phyloP scores from a whole-genome alignment of 23 red algal species.

The Cyanidiococcus yangmingshanensis region DNA sequence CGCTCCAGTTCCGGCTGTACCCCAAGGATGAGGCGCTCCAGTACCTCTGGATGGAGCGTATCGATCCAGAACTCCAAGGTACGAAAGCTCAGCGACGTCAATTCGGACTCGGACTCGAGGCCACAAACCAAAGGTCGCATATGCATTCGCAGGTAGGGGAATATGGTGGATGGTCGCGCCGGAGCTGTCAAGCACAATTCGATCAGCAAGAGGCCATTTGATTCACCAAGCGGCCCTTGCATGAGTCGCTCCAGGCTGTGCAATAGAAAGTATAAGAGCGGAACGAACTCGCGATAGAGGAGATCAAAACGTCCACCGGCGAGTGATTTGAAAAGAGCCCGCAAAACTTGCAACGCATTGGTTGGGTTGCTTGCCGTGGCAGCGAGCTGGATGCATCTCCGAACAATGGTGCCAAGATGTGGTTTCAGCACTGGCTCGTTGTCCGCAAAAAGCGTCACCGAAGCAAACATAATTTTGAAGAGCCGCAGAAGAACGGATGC shows the following conservation, averaged over 20 bases:
- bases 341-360: conserved; percentile 68
- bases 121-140: conserved; percentile 63
- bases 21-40: conserved; percentile 43
- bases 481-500: conserved; percentile 47
- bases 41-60: conserved; percentile 83
- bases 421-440: conserved; percentile 78
- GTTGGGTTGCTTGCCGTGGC: conserved; percentile 33
- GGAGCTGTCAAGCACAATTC: conserved; percentile 83
- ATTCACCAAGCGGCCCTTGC: conserved; percentile 38
- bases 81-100: conserved; percentile 45
- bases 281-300: conserved; percentile 70
- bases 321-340: conserved; percentile 80
- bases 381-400: conserved; percentile 44
- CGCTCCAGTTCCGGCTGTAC: conserved; percentile 51
- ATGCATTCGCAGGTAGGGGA: conserved; percentile 64
- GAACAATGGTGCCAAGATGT: conserved; percentile 64
- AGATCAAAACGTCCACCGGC: conserved; percentile 69
- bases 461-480: conserved; percentile 91
- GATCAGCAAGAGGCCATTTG: conserved; percentile 51
- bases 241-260: conserved; percentile 37
- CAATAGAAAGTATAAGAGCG: conserved; percentile 46
- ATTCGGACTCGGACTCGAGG: conserved; percentile 43
- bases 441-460: conserved; percentile 60
- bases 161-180: conserved; percentile 80
- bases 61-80: conserved; percentile 96